A percentile compares a stretch with the other conserved stretches of the same genome.
Evolutionary conservation across 1,284 basidiomycete genomes (phyloP).

Genomic region (Acaromyces ingoldii): DNA sequence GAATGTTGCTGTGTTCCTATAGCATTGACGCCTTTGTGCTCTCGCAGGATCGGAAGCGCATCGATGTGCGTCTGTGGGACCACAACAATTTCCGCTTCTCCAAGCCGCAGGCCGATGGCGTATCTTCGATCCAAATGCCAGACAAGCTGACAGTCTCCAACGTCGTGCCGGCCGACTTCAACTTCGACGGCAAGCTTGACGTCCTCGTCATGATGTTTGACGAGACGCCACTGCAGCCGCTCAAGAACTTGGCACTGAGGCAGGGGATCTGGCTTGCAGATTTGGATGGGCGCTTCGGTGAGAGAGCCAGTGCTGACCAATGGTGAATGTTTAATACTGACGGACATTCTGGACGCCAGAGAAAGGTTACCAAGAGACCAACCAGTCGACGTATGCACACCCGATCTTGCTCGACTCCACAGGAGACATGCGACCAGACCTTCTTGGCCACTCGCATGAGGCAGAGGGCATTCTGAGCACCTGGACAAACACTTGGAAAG

Average conservation of each 20-base stretch:
- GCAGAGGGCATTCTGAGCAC: conserved; percentile 57
- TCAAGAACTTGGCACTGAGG: too few relatives aligned
- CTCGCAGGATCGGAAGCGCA: conserved; percentile 65
- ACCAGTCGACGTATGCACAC: conserved; percentile 63
- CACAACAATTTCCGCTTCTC: conserved; percentile 63
- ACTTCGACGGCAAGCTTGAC: conserved; percentile 84
- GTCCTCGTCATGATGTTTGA: conserved; percentile 76
- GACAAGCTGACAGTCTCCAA: conserved; percentile 60
- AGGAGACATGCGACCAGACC: conserved; percentile 80
- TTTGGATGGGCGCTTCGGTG: too few relatives aligned
- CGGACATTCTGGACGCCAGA: neutral
- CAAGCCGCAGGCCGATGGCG: conserved; percentile 55
- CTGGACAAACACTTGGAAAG: conserved; percentile 68
- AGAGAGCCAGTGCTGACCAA: too few relatives aligned
- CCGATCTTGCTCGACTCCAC: conserved; percentile 80
- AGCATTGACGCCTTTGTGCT: conserved; percentile 79
- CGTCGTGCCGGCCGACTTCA: conserved; percentile 85
- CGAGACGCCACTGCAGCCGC: too few relatives aligned
- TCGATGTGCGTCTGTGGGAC: conserved; percentile 76
- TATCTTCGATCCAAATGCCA: conserved; percentile 26
- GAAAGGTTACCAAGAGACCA: neutral
- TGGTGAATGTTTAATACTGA: too few relatives aligned
- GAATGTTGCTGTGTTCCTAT: neutral
- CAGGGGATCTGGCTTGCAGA: too few relatives aligned
- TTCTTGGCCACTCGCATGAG: conserved; percentile 66